Evolutionary conservation across 192 early-diverging fungal genomes (phyloP), one percentile per base, ranked within the genome.

Genomic region (Dispira simplex): DNA sequence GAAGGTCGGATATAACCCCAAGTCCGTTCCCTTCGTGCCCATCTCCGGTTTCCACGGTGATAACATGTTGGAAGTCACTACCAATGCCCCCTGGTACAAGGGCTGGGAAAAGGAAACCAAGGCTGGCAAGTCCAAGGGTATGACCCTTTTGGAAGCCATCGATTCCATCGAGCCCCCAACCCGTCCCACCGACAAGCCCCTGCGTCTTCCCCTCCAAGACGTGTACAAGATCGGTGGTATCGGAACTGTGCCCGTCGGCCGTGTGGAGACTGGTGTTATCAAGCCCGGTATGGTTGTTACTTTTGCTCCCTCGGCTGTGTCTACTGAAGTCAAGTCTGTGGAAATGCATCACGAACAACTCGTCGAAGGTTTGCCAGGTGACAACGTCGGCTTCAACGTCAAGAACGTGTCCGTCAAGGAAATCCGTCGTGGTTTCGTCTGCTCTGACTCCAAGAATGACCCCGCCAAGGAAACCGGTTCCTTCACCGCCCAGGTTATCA

Each of bases 361-460:
- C 69, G 70, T 71, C 64, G 83, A 95, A 81, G 90, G 88, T 80
- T 66, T 82, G 23, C 90, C 94, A 67, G 94, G 94, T 68, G 94
- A 97, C 86, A 92, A 95, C 86, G 91, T 97, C 72, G 94, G 92
- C 73, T 92, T 97, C 87, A 95, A 95, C 89, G 85, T 95, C 82
- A 97, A 92, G 91, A 92, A 91, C 87, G 89, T 93, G 53, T 91
- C 90, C 65, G 90, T 90, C 79, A 95, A 92, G 87, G 90, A 93
- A 75, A 95, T 95, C 80, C 92, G 91, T 71, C 89, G 91, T 85
- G 94, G 92, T 75, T 82, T 86, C 78, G 92, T 95, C 80, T 86
- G 85, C 83, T 90, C 89, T 65, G 91, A 95, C 86, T 90, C 88
- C 77, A 95, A 95, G 88, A 92, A 91, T 79, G 90, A 93, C 80